Evolutionary conservation across 805 yeast species (phyloP), one percentile per base, ranked within the genome.

Genomic region (Barnettozyma californica): DNA sequence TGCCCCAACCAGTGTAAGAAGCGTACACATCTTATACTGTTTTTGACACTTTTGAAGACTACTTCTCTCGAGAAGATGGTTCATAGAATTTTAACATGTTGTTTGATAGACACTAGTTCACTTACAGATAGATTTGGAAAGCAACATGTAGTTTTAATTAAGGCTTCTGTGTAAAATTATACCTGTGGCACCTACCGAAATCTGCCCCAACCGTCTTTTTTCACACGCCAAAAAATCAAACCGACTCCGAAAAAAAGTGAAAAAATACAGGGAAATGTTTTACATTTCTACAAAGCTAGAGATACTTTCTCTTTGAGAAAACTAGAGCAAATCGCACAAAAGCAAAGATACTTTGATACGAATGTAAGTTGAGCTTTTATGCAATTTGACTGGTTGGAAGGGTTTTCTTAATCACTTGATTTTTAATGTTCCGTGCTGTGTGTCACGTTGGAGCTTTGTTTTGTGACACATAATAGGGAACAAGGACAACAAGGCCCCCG

Each of bases 341-440:
- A 49, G 48, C 52, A 37, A 49, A 45, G 49, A 49, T 34, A 49
- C 50, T 47, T 47, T 47, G 42, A 41, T 41, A 25, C 31, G 33
- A 44, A 21, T 41, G 50, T 47, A 47, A 47, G 50, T 47, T 47
- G 50, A 47, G 50, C 50, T 47, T 47, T 43, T 11, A 9, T 47
- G 47, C 47, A n/a, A 16, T 44, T 44, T 36, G 46, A 21, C 46
- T 36, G 39, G 41, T 44, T 44, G 9, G n/a, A 38, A 18, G 14
- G 18, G 20, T 25, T 41, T 5, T 41, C 19, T 27, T 27, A 23
- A 18, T 35, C 10, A 4, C 20, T 35, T 4, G 16, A 4, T 35
- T 18, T 18, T 35, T 16, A 4, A 14, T 18, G 18, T 21, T 38
- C 13, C 9, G 18, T 16, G 27, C 38, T 23, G 8, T 35, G 23